Evolutionary conservation across 1,284 basidiomycete genomes (phyloP), one percentile per base, ranked within the genome.

Genomic region (Malassezia globosa): DNA sequence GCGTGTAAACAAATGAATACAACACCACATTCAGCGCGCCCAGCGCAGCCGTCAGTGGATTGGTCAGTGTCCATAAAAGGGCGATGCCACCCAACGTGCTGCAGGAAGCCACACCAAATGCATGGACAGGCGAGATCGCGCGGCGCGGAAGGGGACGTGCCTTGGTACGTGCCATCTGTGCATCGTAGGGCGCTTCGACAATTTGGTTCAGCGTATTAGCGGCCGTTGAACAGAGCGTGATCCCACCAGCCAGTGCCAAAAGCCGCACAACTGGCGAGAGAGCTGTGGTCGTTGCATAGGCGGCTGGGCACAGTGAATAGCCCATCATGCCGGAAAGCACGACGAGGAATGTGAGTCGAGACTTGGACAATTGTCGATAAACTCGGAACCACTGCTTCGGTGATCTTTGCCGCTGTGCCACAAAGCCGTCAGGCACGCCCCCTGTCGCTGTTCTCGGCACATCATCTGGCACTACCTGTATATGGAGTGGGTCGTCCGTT

Each of bases 201-300:
- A 97, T 76, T 72, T 99, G 89, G 73, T 99, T 99, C 60, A 95
- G 77, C 0, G 90, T 79, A 70, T 96, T 96, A 21, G 94, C 94
- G 0, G 88, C 86, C 1, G 89, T 85, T 4, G 84, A 85, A 69
- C 89, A 95, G 29, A 97, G 77, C 0, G 83, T 81, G 0, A 90
- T 96, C 31, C 94, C 94, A 24, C 83, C 72, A 0, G 89, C 87
- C 0, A 92, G 85, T 7, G 85, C 82, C 5, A 96, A 77, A 4
- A 99, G 78, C 4, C 62, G 63, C 21, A 51, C 51, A n/a, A 67
- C 65, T 23, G 58, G 52, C 1, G 63, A 56, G 10, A 45, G 25
- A 10, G 55, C 41, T 13, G 58, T 45, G 3, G 62, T 44, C 8
- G 58, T 53, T 4, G 56, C 54, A 21, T 63, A 53, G 4, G 57